These are phyloP conservation scores for Bacterosira constricta DNA, from an alignment of 108 stramenopile genomes.

Conservation along the genomic window DNA sequence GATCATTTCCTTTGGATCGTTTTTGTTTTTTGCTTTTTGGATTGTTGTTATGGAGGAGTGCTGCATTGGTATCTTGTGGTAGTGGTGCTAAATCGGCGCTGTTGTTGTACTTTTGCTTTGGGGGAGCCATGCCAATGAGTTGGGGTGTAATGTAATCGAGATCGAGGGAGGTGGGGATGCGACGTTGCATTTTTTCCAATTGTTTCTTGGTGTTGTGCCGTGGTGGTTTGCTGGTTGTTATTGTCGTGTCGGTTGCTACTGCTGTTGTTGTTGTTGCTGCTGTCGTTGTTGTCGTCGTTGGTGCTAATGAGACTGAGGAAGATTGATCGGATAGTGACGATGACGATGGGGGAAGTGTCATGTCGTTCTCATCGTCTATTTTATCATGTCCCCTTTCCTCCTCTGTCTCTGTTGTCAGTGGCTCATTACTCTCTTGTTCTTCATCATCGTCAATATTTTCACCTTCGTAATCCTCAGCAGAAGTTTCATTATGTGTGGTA, in stretches of 20 bases:
- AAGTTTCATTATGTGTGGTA: too few relatives aligned
- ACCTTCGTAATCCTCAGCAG: too few relatives aligned
- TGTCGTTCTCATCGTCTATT: not conserved
- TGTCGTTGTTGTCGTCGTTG: not conserved
- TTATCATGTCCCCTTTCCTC: too few relatives aligned
- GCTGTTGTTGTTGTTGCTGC: not conserved
- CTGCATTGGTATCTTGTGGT: conserved; percentile 19
- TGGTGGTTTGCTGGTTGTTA: not conserved
- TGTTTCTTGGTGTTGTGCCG: conserved; percentile 5
- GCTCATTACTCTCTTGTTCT: too few relatives aligned
- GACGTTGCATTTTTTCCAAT: conserved; percentile 41
- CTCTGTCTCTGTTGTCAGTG: too few relatives aligned
- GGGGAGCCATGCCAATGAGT: conserved; percentile 64
- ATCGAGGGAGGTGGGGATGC: conserved; percentile 48
- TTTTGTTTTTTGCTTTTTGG: not conserved
- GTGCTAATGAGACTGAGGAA: not conserved
- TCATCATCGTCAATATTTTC: too few relatives aligned
- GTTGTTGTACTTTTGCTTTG: too few relatives aligned
- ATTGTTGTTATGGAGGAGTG: not conserved
- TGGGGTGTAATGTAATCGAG: conserved; percentile 64
- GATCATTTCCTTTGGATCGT: conserved; percentile 46
- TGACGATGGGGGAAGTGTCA: not conserved
- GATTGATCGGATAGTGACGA: not conserved
- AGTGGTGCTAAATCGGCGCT: conserved; percentile 10
- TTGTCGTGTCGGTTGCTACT: not conserved